These are phyloP conservation scores for Citrus sinensis DNA, from an alignment of 345 rosid species.

Conservation along the genomic window DVS_A1.0 CM039162.1:25365501-25366000, in stretches of 20 bases:
- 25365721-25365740: conserved; percentile 41
- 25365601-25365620: conserved; percentile 72
- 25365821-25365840: conserved; percentile 61
- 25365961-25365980: conserved; percentile 74
- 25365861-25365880: conserved; percentile 36
- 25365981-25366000: conserved; percentile 92
- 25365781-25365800: conserved; percentile 77
- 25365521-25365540: conserved; percentile 93
- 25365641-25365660: conserved; percentile 74
- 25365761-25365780: conserved; percentile 78
- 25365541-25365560: conserved; percentile 94
- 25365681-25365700: conserved; percentile 71
- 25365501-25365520: conserved; percentile 85
- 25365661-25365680: conserved; percentile 74
- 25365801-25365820: conserved; percentile 83
- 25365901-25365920: conserved; percentile 55
- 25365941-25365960: conserved; percentile 40
- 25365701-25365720: conserved; percentile 55
- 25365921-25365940: conserved; percentile 66
- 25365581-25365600: conserved; percentile 93
- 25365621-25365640: conserved; percentile 77
- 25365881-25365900: conserved; percentile 37
- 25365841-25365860: conserved; percentile 59
- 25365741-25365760: conserved; percentile 39
- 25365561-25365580: conserved; percentile 95